Evolutionary conservation across 495 filamentous ascomycete species (phyloP).

Genomic region (Lophium mytilinum): DNA sequence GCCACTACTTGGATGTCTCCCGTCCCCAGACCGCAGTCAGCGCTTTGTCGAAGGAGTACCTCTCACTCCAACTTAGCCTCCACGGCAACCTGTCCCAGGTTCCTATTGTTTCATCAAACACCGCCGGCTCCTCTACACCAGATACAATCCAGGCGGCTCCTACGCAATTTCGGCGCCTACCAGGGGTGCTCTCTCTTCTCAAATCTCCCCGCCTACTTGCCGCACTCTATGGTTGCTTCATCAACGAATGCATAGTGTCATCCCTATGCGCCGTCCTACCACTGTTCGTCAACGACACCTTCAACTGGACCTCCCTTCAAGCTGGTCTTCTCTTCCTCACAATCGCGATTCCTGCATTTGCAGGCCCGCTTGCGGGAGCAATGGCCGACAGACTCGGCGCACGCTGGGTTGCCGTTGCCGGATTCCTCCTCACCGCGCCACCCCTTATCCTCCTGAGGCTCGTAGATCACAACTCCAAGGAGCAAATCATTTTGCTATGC

Average conservation of each 20-base stretch:
- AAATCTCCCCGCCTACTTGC: slow-evolving; percentile 31
- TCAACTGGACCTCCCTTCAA: slow-evolving; percentile 57
- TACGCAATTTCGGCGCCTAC: slow-evolving; percentile 1
- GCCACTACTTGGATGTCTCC: too few species aligned
- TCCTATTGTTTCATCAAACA: neutral
- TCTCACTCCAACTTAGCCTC: neutral
- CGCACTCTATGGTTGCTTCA: slow-evolving; percentile 45
- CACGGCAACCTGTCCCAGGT: neutral
- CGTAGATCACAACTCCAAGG: slow-evolving; percentile 47
- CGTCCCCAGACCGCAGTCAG: neutral
- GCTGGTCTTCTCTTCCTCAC: slow-evolving; percentile 67
- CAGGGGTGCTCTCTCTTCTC: slow-evolving; percentile 34
- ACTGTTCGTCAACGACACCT: slow-evolving; percentile 53
- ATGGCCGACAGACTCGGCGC: slow-evolving; percentile 52
- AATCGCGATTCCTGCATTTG: slow-evolving; percentile 50
- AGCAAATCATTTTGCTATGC: slow-evolving; percentile 59
- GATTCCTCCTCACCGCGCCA: slow-evolving; percentile 55
- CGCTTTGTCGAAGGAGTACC: neutral
- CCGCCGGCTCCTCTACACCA: slow-evolving; percentile 5
- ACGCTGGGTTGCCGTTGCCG: slow-evolving; percentile 50
- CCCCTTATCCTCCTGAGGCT: slow-evolving; percentile 57
- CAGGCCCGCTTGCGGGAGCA: slow-evolving; percentile 55
- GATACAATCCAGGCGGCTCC: neutral
- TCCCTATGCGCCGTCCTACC: slow-evolving; percentile 53
- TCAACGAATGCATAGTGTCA: slow-evolving; percentile 23